Conservation (phyloP, 2,329 filamentous ascomycete genomes). For the Neofusicoccum umdonicola region DNA sequence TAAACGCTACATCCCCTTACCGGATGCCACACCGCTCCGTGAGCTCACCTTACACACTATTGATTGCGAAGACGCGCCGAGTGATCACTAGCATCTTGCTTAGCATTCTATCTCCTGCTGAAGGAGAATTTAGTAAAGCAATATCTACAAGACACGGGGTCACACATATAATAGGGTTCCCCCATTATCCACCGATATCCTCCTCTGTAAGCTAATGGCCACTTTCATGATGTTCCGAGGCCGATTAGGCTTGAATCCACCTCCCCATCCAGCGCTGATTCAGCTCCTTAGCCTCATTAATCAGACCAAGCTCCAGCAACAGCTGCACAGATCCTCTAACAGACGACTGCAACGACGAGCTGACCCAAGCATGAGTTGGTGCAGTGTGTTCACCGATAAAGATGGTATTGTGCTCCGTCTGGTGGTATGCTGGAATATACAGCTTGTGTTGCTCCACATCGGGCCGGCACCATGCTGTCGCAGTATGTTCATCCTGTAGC, state of each 20-base stretch:
- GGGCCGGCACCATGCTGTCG: background rate
- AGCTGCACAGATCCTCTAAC: slow-evolving; percentile 1
- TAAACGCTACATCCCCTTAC: no score
- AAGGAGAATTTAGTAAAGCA: no score
- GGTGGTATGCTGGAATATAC: slow-evolving; percentile 2
- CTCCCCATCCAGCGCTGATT: slow-evolving; percentile 7
- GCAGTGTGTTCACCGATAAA: slow-evolving; percentile 4
- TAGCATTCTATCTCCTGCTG: no score
- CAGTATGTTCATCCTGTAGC: background rate
- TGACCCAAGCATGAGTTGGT: background rate
- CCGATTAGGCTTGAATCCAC: background rate
- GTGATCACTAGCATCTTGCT: no score
- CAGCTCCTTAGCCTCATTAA: slow-evolving; percentile 4
- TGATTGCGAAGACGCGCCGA: no score
- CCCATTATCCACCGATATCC: no score
- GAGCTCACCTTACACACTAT: no score
- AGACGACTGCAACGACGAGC: background rate
- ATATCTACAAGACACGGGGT: no score
- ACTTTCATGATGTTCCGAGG: no score
- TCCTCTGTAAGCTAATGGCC: no score
- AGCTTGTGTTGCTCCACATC: slow-evolving; percentile 5
- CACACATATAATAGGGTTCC: no score
- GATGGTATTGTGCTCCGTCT: background rate
- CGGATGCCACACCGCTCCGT: no score
- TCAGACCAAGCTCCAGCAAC: background rate